Evolutionary conservation across 257 asterid genomes (phyloP).

Genomic region (Nicotiana benthamiana): DNA sequence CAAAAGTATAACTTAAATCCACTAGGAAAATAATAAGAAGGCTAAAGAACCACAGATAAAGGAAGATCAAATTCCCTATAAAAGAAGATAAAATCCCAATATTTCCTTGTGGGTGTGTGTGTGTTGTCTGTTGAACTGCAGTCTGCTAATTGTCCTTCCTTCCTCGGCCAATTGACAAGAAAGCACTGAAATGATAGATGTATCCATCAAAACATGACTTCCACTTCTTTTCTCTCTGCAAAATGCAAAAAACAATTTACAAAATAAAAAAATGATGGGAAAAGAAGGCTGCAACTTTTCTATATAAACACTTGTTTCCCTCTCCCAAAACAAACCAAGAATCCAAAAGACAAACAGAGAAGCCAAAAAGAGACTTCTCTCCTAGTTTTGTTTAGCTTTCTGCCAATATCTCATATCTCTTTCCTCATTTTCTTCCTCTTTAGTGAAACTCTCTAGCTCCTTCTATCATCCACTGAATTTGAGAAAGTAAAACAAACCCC

Average conservation of each 20-base stretch:
- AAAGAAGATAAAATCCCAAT: not conserved
- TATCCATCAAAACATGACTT: conserved; percentile 38
- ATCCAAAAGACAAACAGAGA: conserved; percentile 5
- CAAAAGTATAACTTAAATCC: too few relatives aligned
- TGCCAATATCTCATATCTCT: not conserved
- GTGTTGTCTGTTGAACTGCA: conserved; percentile 18
- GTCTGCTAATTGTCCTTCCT: conserved; percentile 38
- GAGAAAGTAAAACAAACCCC: conserved; percentile 10
- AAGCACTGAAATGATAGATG: conserved; percentile 72
- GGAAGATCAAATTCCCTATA: too few relatives aligned
- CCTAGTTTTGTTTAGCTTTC: not conserved
- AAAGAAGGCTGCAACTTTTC: conserved; percentile 17
- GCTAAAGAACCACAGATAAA: too few relatives aligned
- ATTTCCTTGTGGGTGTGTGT: not conserved
- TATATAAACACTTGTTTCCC: conserved; percentile 34
- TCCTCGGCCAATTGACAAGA: conserved; percentile 77
- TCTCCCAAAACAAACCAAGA: conserved; percentile 13
- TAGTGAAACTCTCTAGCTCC: not conserved
- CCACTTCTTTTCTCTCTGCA: conserved; percentile 22
- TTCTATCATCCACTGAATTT: conserved; percentile 33
- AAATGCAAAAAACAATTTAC: conserved; percentile 2
- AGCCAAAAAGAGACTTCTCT: conserved; percentile 11
- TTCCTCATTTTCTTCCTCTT: conserved; percentile 6
- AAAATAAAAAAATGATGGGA: not conserved
- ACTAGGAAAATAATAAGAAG: too few relatives aligned